Conservation (phyloP, 352 stramenopile species). For the Peronosclerospora sorghi region DNA sequence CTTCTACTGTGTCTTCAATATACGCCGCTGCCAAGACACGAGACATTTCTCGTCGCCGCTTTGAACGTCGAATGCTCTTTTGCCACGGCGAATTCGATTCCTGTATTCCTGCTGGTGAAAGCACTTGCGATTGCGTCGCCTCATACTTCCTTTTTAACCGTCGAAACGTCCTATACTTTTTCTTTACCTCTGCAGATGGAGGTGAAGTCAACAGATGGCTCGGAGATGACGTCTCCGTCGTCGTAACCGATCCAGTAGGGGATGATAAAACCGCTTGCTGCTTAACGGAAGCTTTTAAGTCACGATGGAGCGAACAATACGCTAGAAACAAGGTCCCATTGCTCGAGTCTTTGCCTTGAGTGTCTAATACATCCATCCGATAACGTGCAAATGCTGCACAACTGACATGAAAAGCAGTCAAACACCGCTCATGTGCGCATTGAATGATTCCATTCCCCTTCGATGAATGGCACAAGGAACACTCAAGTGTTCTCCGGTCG, state of each 20-base stretch:
- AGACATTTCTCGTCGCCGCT: slow-evolving; percentile 27
- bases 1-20: slow-evolving; percentile 58
- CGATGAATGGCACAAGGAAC: slow-evolving; percentile 56
- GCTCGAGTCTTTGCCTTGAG: slow-evolving; percentile 19
- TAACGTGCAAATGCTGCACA: slow-evolving; percentile 55
- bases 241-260: slow-evolving; percentile 11
- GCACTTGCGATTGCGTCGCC: slow-evolving; percentile 24
- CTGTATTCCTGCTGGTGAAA: slow-evolving; percentile 10
- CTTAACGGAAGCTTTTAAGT: slow-evolving; percentile 16
- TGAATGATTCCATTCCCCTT: slow-evolving; percentile 59
- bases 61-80: slow-evolving; percentile 48
- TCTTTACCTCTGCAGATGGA: slow-evolving; percentile 25
- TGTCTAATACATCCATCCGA: slow-evolving; percentile 42
- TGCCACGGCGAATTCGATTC: slow-evolving; percentile 34
- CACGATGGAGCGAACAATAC: slow-evolving; percentile 54
- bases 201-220: slow-evolving; percentile 44
- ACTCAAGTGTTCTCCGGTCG: slow-evolving; percentile 53
- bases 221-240: slow-evolving; percentile 21
- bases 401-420: slow-evolving; percentile 72
- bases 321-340: slow-evolving; percentile 48
- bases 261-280: slow-evolving; percentile 1
- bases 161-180: slow-evolving; percentile 57
- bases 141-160: slow-evolving; percentile 68
- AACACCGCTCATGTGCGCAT: slow-evolving; percentile 59
- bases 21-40: slow-evolving; percentile 34